These are phyloP conservation scores for Penicillium lividum DNA, from an alignment of 495 filamentous ascomycete genomes.

Conservation along the genomic window DNA sequence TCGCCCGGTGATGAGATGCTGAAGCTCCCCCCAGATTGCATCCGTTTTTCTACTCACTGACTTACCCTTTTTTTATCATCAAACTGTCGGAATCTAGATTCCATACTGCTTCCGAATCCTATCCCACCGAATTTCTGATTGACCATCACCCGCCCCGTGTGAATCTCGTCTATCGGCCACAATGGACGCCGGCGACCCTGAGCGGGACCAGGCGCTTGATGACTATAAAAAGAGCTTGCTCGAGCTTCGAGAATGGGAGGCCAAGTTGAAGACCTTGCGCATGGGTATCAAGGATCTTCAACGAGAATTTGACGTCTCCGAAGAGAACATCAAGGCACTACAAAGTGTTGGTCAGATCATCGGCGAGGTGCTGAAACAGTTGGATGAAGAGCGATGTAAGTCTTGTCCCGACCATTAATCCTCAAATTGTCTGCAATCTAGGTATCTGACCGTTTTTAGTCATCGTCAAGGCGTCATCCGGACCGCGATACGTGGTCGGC, in stretches of 20 bases:
- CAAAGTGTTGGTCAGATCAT: constrained; percentile 99
- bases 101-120: neutral
- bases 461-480: constrained; percentile 91
- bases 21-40: constrained; percentile 28
- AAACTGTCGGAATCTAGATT: constrained; percentile 1
- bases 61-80: constrained; percentile 17
- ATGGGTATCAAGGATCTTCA: constrained; percentile 94
- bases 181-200: constrained; percentile 58
- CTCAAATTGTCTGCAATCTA: neutral
- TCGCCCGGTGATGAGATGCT: constrained; percentile 25
- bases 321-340: constrained; percentile 99
- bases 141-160: constrained; percentile 3
- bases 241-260: constrained; percentile 97
- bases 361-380: constrained; percentile 96
- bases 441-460: constrained; percentile 39
- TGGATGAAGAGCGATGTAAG: constrained; percentile 97
- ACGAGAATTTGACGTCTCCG: constrained; percentile 92
- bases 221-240: constrained; percentile 90
- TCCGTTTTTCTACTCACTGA: constrained; percentile 18
- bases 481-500: constrained; percentile 96
- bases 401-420: neutral
- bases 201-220: constrained; percentile 80
- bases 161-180: constrained; percentile 22
- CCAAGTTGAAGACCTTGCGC: constrained; percentile 88
- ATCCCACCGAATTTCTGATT: constrained; percentile 1